phyloP scores from a whole-genome alignment of 257 asterid species.

The Avicennia marina region DNA sequence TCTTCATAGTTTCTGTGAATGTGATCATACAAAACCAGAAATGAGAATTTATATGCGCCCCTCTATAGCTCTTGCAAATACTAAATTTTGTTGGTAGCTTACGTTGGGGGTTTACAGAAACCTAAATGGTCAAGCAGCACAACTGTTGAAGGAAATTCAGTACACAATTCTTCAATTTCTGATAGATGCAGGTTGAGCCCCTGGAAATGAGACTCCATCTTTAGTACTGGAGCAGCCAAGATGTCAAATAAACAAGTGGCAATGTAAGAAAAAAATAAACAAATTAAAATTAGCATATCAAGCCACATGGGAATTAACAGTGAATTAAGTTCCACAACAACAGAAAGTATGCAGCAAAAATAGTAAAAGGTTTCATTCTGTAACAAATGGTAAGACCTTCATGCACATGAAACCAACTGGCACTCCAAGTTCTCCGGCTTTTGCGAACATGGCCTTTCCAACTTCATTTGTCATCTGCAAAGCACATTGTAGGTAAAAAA shows the following conservation, averaged over 20 bases:
- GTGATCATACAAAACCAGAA: constrained; percentile 10
- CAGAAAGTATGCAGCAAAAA: background rate
- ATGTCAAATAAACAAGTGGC: background rate
- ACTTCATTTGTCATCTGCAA: constrained; percentile 80
- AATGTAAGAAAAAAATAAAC: background rate
- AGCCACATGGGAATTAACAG: constrained; percentile 5
- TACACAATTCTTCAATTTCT: constrained; percentile 72
- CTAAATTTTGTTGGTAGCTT: constrained; percentile 25
- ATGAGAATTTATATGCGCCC: background rate
- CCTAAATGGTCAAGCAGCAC: constrained; percentile 77
- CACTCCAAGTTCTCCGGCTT: constrained; percentile 81
- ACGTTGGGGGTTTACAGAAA: constrained; percentile 85
- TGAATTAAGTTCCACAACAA: background rate
- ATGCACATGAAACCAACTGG: constrained; percentile 92
- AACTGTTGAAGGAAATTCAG: constrained; percentile 67
- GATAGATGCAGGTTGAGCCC: constrained; percentile 68
- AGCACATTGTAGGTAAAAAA: constrained; percentile 1
- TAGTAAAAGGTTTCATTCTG: background rate
- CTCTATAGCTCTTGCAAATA: constrained; percentile 5
- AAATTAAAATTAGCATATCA: background rate
- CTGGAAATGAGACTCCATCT: constrained; percentile 30
- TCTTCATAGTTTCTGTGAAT: constrained; percentile 49
- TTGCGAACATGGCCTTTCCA: constrained; percentile 72
- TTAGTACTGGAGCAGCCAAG: background rate
- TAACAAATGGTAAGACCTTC: constrained; percentile 43